A percentile compares a stretch with the other conserved stretches of the same genome.
Conservation (phyloP, 2,329 filamentous ascomycete genomes). For the Venturia carpophila region DNA sequence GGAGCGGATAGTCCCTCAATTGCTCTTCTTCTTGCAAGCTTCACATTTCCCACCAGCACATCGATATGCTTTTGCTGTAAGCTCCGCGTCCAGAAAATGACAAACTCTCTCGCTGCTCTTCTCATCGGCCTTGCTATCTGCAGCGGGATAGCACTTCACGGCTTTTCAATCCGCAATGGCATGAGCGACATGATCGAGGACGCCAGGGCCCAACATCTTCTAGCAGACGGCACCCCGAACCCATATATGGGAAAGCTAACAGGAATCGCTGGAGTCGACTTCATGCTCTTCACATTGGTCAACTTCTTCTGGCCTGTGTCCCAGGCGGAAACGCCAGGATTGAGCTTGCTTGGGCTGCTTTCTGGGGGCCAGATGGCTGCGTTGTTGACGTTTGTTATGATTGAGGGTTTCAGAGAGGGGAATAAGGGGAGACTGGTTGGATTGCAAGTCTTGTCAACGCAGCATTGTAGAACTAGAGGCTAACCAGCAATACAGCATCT, state of each 20-base stretch:
- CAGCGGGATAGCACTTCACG: slow-evolving; percentile 11
- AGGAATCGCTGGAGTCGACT: slow-evolving; percentile 3
- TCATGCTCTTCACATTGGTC: slow-evolving; percentile 8
- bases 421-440: slow-evolving; percentile 10
- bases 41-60: neutral
- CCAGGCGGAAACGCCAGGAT: neutral
- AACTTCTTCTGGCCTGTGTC: slow-evolving; percentile 15
- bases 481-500: neutral
- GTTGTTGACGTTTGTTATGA: neutral
- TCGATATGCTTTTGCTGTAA: neutral
- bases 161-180: slow-evolving; percentile 13
- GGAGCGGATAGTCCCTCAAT: too few relatives aligned
- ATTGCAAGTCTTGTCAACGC: slow-evolving; percentile 3
- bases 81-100: neutral
- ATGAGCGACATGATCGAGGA: slow-evolving; percentile 9
- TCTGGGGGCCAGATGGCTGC: neutral
- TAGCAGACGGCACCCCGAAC: slow-evolving; percentile 1
- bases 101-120: neutral
- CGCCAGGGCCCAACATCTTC: neutral
- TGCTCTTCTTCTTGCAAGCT: neutral
- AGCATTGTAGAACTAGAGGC: too few relatives aligned
- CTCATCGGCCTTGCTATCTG: neutral
- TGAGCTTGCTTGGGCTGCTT: neutral
- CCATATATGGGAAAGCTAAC: neutral
- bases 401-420: slow-evolving; percentile 13